Percentiles rank a stretch among this genome's conserved stretches.
Evolutionary conservation across 495 filamentous ascomycete genomes (phyloP).

Genomic region (Xylaria sp.): DNA sequence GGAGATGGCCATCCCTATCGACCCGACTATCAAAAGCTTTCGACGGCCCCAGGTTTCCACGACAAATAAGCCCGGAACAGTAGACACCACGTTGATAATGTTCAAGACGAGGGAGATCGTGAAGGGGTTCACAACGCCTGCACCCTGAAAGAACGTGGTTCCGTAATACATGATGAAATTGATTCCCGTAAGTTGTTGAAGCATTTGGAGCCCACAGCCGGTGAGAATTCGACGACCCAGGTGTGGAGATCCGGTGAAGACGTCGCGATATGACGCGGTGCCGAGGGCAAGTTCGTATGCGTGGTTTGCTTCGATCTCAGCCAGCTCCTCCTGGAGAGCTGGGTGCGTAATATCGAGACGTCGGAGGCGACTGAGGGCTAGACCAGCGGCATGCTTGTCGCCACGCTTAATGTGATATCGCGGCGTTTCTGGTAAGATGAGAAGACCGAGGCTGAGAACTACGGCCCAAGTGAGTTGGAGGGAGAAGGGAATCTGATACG

Average conservation of each 20-base stretch:
- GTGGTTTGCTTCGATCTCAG: constrained; percentile 90
- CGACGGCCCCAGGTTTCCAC: constrained; percentile 82
- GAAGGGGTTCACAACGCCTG: constrained; percentile 70
- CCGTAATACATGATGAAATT: constrained; percentile 78
- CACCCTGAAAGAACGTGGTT: constrained; percentile 75
- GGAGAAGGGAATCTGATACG: constrained; percentile 86
- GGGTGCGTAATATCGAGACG: constrained; percentile 79
- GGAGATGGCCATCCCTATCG: constrained; percentile 74
- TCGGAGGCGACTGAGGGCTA: constrained; percentile 76
- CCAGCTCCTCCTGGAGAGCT: constrained; percentile 76
- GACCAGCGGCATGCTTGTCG: constrained; percentile 70
- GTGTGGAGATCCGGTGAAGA: constrained; percentile 66
- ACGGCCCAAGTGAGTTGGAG: constrained; percentile 86
- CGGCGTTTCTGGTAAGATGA: constrained; percentile 85
- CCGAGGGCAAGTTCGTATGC: constrained; percentile 84
- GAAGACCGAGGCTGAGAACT: constrained; percentile 74
- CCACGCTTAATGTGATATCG: constrained; percentile 85
- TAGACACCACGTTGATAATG: constrained; percentile 77
- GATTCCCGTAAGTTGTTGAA: constrained; percentile 65
- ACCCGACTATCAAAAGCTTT: constrained; percentile 73
- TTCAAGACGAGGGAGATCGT: constrained; percentile 76
- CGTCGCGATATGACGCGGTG: constrained; percentile 74
- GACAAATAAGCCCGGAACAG: constrained; percentile 74
- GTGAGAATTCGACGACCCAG: constrained; percentile 63
- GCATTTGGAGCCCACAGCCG: constrained; percentile 64